Evolutionary conservation across 2,329 filamentous ascomycete genomes (phyloP).

Genomic region (Cladosporium oxysporum): DNA sequence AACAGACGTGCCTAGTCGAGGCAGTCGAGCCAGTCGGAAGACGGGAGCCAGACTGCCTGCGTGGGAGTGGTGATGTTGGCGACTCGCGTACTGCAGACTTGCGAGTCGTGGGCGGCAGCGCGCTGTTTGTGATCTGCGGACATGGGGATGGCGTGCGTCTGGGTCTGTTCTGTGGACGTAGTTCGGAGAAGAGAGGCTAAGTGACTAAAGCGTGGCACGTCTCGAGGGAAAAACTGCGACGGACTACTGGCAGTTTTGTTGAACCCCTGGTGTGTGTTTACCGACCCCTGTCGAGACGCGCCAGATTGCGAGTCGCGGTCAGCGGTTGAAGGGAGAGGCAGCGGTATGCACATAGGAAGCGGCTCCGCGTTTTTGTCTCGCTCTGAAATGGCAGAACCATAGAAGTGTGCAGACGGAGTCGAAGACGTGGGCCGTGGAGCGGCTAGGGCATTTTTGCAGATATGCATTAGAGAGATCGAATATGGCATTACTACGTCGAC

Average conservation of each 20-base stretch:
- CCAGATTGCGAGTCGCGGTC: constrained; percentile 15
- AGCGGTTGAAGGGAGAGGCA: not conserved
- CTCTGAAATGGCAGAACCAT: constrained; percentile 9
- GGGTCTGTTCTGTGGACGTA: constrained; percentile 5
- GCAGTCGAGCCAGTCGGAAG: constrained; percentile 12
- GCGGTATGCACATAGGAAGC: constrained; percentile 5
- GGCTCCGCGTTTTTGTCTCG: constrained; percentile 10
- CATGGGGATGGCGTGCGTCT: constrained; percentile 9
- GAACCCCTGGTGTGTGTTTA: constrained; percentile 56
- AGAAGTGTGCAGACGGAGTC: constrained; percentile 3
- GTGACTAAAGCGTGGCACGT: not conserved
- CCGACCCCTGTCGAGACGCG: constrained; percentile 15
- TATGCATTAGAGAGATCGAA: constrained; percentile 12
- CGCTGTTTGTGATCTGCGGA: constrained; percentile 1
- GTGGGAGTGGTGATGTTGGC: not conserved
- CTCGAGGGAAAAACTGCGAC: constrained; percentile 25
- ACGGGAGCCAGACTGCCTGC: not conserved
- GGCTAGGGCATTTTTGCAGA: constrained; percentile 14
- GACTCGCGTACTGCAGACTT: constrained; percentile 14
- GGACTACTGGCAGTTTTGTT: constrained; percentile 69
- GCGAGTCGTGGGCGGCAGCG: not conserved
- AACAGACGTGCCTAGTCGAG: constrained; percentile 3
- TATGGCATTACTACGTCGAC: not conserved
- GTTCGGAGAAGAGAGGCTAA: constrained; percentile 13
- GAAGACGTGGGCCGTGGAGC: not conserved